phyloP scores from a whole-genome alignment of 768 basidiomycete genomes.

The Leucogyrophana mollusca region DNA sequence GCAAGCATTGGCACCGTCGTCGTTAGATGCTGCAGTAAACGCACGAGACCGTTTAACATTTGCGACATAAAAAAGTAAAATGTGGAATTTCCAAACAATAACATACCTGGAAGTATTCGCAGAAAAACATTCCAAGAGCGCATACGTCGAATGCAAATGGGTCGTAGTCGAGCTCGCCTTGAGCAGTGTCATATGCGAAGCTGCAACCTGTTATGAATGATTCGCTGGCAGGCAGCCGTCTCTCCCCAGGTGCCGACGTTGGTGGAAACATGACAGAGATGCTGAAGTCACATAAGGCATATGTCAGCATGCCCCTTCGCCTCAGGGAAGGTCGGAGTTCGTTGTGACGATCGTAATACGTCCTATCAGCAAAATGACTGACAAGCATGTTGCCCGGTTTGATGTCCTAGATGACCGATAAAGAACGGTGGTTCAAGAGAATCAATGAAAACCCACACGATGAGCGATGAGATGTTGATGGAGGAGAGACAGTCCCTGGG shows the following conservation, averaged over 20 bases:
- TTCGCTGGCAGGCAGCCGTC: slow-evolving; percentile 4
- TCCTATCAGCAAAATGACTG: slow-evolving; percentile 5
- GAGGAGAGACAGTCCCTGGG: slow-evolving; percentile 7
- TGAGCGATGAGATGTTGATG: slow-evolving; percentile 11
- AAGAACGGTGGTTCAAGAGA: not conserved
- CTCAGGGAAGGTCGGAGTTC: not conserved
- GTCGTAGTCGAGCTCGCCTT: slow-evolving; percentile 25
- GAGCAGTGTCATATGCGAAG: slow-evolving; percentile 9
- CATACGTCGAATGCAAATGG: slow-evolving; percentile 27
- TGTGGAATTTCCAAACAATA: not conserved
- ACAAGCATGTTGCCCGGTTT: slow-evolving; percentile 4
- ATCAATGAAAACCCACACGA: slow-evolving; percentile 3
- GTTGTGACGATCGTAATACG: not conserved
- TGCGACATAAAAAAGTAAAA: not conserved
- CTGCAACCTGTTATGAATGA: slow-evolving; percentile 1
- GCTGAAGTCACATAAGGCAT: slow-evolving; percentile 1
- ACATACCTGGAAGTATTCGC: not conserved
- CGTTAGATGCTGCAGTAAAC: slow-evolving; percentile 13
- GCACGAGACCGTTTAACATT: too few species aligned
- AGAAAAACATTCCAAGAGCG: slow-evolving; percentile 19
- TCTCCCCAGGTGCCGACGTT: not conserved
- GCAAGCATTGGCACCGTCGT: slow-evolving; percentile 23
- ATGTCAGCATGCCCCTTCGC: not conserved
- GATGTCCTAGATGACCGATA: slow-evolving; percentile 8
- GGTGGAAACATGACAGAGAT: not conserved